Conservation (phyloP, 306 rosid species). For the Neltuma alba region DNA sequence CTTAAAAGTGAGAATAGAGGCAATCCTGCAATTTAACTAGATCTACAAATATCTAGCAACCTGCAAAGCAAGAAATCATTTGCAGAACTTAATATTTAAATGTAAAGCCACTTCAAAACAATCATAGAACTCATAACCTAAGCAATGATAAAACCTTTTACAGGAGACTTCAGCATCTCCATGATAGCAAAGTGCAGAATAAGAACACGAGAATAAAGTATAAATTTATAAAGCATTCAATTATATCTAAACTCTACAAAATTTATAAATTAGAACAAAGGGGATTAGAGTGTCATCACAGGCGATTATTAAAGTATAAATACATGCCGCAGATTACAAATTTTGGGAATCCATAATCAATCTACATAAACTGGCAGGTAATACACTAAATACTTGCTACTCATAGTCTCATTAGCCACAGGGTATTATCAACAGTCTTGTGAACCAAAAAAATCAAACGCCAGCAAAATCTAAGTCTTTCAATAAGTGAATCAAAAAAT, state of each 20-base stretch:
- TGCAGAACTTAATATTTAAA: constrained; percentile 29
- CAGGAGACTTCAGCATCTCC: constrained; percentile 9
- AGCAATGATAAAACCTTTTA: not conserved
- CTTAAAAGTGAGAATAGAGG: constrained; percentile 19
- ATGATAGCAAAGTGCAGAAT: not conserved
- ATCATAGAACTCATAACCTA: constrained; percentile 16
- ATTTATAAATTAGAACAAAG: too few species aligned
- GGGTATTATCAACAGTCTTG: too few species aligned
- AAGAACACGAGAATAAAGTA: not conserved
- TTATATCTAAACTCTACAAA: constrained; percentile 5
- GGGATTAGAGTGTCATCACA: too few species aligned
- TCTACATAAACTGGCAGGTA: constrained; percentile 31
- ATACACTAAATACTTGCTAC: too few species aligned
- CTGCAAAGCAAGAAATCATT: constrained; percentile 42
- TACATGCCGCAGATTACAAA: not conserved
- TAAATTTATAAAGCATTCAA: constrained; percentile 8
- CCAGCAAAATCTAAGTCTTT: too few species aligned
- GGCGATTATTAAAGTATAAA: not conserved
- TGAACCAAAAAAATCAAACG: too few species aligned
- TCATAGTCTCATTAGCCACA: too few species aligned
- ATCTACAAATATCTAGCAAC: constrained; percentile 34
- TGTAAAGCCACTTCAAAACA: constrained; percentile 15
- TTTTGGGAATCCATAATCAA: constrained; percentile 19
- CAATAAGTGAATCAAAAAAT: too few species aligned
- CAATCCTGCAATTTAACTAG: not conserved